Percentiles rank a stretch among this genome's conserved stretches.
Evolutionary conservation across 306 rosid genomes (phyloP).

Genomic region (Notholithocarpus densiflorus): DNA sequence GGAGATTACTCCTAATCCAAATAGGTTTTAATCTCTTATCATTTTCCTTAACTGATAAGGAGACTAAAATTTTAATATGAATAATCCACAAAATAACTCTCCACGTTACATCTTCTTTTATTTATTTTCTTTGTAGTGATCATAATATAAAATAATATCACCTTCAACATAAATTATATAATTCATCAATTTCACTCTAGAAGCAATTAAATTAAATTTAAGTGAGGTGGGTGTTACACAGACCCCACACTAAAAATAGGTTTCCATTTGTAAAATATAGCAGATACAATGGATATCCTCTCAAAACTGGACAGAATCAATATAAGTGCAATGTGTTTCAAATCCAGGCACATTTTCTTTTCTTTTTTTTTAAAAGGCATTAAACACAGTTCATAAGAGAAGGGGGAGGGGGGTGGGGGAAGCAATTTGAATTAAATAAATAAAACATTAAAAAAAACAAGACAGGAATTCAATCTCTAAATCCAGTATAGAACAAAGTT

Average conservation of each 20-base stretch:
- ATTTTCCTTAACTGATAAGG: no score
- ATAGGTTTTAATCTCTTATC: no score
- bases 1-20: no score
- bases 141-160: no score
- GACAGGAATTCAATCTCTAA: background rate
- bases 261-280: background rate
- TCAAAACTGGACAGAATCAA: background rate
- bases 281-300: background rate
- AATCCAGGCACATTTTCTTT: background rate
- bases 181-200: no score
- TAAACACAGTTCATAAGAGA: background rate
- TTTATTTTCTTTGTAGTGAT: no score
- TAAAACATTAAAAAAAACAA: background rate
- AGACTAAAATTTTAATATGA: no score
- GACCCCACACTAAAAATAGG: background rate
- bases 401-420: background rate
- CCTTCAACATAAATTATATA: no score
- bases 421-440: background rate
- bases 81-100: no score
- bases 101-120: no score
- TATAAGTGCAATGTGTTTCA: background rate
- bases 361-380: background rate
- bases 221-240: background rate
- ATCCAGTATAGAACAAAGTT: background rate
- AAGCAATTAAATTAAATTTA: no score